A percentile compares a stretch with the other conserved stretches of the same genome.
These are phyloP conservation scores for Teratosphaeria pseudoeucalypti DNA, from an alignment of 2,329 filamentous ascomycete species.

Conservation along the genomic window DNA sequence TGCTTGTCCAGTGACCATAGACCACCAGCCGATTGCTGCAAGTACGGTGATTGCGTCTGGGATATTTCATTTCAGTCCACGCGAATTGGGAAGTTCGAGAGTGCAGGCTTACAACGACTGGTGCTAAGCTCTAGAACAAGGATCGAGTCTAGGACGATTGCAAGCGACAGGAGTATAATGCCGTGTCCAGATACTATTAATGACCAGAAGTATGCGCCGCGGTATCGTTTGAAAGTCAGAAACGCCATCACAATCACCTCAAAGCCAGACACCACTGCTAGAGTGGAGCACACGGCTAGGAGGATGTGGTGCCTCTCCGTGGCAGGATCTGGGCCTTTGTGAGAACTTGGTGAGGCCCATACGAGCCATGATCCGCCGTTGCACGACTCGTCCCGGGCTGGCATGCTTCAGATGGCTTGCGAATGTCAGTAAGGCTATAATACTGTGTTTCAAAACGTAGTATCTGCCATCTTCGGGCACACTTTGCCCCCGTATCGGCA, in stretches of 20 bases:
- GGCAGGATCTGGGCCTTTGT: not conserved
- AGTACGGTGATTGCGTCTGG: not conserved
- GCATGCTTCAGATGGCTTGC: not conserved
- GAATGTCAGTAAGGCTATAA: not conserved
- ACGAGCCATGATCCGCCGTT: not conserved
- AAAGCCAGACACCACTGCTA: not conserved
- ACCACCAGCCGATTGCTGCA: not conserved
- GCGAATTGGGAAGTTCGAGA: not conserved
- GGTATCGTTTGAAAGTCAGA: constrained; percentile 32
- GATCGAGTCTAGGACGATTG: not conserved
- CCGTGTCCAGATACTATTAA: constrained; percentile 20
- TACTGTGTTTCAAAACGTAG: not conserved
- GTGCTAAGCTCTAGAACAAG: not conserved
- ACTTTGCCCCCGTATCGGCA: too few relatives aligned
- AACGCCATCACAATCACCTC: constrained; percentile 21
- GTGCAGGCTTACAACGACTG: not conserved
- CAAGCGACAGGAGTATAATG: not conserved
- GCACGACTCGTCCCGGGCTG: not conserved
- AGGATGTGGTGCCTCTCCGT: not conserved
- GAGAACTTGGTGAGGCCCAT: not conserved
- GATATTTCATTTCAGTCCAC: not conserved
- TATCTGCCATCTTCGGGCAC: not conserved
- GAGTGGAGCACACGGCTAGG: not conserved
- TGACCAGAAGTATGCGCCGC: constrained; percentile 40
- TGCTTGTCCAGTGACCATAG: not conserved